Evolutionary conservation across 371 early-diverging fungal species (phyloP), one percentile per base, ranked within the genome.

Genomic region (Choanephora cucurbitarum): DNA sequence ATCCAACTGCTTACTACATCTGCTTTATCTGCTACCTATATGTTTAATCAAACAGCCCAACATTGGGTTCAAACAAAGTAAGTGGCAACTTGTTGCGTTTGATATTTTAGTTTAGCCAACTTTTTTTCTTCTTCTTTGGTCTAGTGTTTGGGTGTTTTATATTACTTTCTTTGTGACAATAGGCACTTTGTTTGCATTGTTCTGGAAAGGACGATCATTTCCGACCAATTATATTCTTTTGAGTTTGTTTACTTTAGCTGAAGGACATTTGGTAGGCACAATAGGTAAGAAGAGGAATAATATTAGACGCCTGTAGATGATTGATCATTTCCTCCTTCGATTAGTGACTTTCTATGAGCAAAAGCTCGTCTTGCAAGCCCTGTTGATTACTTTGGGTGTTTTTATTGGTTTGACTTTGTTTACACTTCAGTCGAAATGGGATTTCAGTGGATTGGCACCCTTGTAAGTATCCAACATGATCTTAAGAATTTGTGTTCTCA

Each of bases 331-430:
- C 7, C 7, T 7, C 7, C 7, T 28, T 28, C n/a, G n/a, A n/a
- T n/a, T 47, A 73, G 84, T 87, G 34, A 77, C 82, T 1, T 75
- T 79, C 54, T 83, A 81, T 64, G 73, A 81, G n/a, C 58, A 70
- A 34, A 42, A 34, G 5, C 55, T 84, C 28, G 91, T 92, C 11
- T 65, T 90, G 21, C 88, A 90, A 62, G 90, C 91, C 0, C 67
- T 89, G 51, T 62, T 88, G 9, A 76, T 92, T 39, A 91, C 91
- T 0, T 75, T 83, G 43, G 84, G 83, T 6, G 67, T 92, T 31
- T 90, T 90, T 75, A 58, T 86, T 41, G 84, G 67, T 10, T 62
- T 92, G 55, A 91, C 90, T 5, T 55, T 89, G 15, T 89, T 90
- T 62, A 87, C 91, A 0, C 39, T 89, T 18, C 89, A 91, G 59